Evolutionary conservation across 2,329 filamentous ascomycete genomes (phyloP), one percentile per base, ranked within the genome.

Genomic region (Aspergillus jensenii): DNA sequence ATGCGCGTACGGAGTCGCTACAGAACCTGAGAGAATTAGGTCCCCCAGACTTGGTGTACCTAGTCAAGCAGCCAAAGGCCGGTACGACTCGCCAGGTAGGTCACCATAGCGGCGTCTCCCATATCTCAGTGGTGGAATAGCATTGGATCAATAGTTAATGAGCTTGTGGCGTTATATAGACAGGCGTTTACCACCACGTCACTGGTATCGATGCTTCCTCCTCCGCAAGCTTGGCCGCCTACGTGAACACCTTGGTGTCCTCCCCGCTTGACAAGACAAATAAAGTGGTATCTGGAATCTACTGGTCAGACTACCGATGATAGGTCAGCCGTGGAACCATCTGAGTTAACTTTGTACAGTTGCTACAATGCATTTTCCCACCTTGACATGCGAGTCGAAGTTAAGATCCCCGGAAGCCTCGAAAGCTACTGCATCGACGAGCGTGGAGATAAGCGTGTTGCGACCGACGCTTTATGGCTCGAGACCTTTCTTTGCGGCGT

Each of bases 321-420:
- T 43, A 14, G n/a, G 6, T 19, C 50, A 21, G 27, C n/a, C 46
- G 21, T 44, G 50, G 39, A 23, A 53, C 12, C 37, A 2, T 25
- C 48, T 3, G n/a, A 49, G 56, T 60, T 70, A 56, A 67, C 60
- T 6, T 52, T 58, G 23, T 51, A n/a, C 69, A 86, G 83, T 78
- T 99, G 95, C 78, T 99, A 99, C 83, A 99, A 99, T 90, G 95
- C 95, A 64, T 97, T 99, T 76, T 98, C 95, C 5, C 87, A 96
- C 63, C 84, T 98, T 53, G 95, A 99, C 71, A 99, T 99, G 95
- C 91, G 95, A 60, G 93, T 99, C 12, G 93, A 98, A 71, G 93
- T 99, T 59, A 93, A 93, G 64, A 98, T 99, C 63, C 95, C 95
- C 17, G 95, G 95, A 60, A 95, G 90, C 9, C 91, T 99, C 52